Evolutionary conservation across 345 rosid genomes (phyloP), one percentile per base, ranked within the genome.

Genomic region (Gossypium anomalum): DNA sequence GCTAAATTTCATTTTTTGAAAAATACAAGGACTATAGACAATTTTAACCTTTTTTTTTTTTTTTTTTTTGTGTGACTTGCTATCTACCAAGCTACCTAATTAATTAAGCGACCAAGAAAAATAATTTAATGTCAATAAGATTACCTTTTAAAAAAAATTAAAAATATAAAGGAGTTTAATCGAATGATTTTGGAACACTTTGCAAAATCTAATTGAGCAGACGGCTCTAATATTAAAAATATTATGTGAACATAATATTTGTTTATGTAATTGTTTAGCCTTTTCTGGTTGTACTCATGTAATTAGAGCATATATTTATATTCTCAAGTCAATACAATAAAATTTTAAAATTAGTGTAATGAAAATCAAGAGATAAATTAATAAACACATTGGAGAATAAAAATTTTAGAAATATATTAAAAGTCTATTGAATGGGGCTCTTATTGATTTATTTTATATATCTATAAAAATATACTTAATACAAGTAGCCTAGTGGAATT

Each of bases 111-210:
- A 3, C 44, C 72, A 16, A 25, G 0, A 25, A 23, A 13, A 67
- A 0, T 15, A 48, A 25, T 47, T 16, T 20, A 23, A n/a, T 17
- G 19, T 55, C 58, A 55, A 55, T n/a, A 55, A 2, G 58, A n/a
- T n/a, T 0, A 55, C 58, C 19, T 7, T 1, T 53, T 8, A n/a
- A n/a, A 9, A 17, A 2, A n/a, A 0, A 8, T 8, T 2, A 16
- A 53, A 19, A 19, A 2, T 9, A 56, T 56, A 20, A 34, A 34
- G 41, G 13, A 9, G 14, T 19, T 19, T 2, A 45, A 70, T 65
- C 62, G 0, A 76, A 52, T 75, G 58, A 48, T 6, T 25, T 79
- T n/a, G 19, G 2, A 70, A 76, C 82, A 59, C 74, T 2, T 60
- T 17, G 65, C 67, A 25, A 19, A 8, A 6, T 6, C 51, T 64